A percentile compares a stretch with the other conserved stretches of the same genome.
Conservation (phyloP, 176 grass and related monocot genomes). For the Eleusine coracana region DNA sequence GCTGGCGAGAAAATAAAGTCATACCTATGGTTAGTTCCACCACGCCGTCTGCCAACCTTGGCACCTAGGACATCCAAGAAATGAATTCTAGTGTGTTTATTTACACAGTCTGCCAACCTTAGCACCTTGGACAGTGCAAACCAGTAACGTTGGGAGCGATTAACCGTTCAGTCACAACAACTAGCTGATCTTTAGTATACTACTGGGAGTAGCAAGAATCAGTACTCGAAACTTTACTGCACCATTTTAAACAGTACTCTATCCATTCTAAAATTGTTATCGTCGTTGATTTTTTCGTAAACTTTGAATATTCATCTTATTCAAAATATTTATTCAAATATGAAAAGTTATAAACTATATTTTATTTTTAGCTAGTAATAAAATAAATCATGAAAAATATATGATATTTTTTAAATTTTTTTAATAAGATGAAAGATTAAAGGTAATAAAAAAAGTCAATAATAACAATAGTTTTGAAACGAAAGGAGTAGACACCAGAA, state of each 20-base stretch:
- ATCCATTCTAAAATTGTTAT: no score
- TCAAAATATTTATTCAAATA: no score
- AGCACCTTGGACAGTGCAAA: neutral
- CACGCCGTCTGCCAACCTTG: neutral
- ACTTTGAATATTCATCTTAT: no score
- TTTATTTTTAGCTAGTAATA: no score
- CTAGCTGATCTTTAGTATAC: slow-evolving; percentile 1
- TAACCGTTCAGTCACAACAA: neutral
- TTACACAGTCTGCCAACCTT: neutral
- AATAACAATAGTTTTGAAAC: no score
- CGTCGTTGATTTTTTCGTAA: no score
- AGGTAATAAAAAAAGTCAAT: no score
- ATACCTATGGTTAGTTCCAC: slow-evolving; percentile 14
- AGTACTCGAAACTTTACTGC: neutral
- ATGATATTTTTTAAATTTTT: no score
- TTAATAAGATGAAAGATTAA: no score
- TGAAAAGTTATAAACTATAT: no score
- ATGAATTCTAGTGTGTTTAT: neutral
- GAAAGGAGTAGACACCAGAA: neutral
- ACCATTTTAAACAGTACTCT: neutral
- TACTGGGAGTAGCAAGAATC: neutral
- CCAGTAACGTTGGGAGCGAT: neutral
- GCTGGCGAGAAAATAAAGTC: neutral
- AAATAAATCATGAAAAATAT: no score
- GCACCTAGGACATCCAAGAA: neutral